phyloP scores from a whole-genome alignment of 257 asterid species.

The Nicotiana attenuata region DNA sequence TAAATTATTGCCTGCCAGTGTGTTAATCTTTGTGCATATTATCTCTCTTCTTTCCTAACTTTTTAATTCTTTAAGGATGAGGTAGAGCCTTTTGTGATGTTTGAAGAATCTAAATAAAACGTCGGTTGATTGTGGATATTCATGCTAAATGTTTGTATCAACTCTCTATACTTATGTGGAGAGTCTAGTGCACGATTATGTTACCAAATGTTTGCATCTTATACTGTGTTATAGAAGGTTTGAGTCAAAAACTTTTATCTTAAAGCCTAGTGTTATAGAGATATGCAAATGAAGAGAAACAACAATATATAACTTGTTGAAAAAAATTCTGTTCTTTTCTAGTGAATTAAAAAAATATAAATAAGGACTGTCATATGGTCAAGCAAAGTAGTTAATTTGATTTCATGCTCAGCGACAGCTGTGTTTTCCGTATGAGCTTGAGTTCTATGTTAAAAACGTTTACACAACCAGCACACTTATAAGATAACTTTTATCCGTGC shows the following conservation, averaged over 20 bases:
- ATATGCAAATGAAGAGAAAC: no score
- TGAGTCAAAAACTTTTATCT: not conserved
- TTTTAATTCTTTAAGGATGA: slow-evolving; percentile 1
- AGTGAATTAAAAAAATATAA: no score
- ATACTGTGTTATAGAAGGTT: not conserved
- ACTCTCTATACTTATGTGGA: not conserved
- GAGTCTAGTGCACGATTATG: not conserved
- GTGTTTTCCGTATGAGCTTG: no score
- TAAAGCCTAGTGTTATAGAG: not conserved
- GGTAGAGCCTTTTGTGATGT: not conserved
- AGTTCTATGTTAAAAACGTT: no score
- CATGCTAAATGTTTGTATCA: not conserved
- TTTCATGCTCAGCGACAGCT: no score
- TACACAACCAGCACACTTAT: no score
- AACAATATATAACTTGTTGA: no score
- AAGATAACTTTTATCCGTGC: no score
- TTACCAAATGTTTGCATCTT: not conserved
- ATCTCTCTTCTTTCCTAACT: not conserved
- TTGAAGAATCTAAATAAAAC: slow-evolving; percentile 1
- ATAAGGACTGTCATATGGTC: no score
- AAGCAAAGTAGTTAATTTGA: no score
- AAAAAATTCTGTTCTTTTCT: no score
- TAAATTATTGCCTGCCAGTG: not conserved
- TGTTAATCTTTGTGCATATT: slow-evolving; percentile 1
- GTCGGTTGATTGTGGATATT: not conserved